Evolutionary conservation across 371 early-diverging fungal species (phyloP), one percentile per base, ranked within the genome.

Genomic region (Circinella umbellata): DNA sequence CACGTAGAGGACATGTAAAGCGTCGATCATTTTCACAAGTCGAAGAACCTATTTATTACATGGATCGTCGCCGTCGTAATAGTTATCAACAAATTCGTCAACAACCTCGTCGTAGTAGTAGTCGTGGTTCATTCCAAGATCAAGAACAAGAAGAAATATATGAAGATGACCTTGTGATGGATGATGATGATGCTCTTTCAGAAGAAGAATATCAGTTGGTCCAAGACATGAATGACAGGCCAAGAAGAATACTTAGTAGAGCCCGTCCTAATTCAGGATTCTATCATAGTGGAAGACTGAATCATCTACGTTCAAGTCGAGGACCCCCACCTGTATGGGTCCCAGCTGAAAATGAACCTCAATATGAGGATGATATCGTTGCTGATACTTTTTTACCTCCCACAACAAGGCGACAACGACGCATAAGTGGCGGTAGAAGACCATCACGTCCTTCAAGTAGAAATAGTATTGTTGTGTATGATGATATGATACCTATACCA

Each of bases 11-110:
- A 27, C 57, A 57, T 57, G 57, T 27, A 34, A 57, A 57, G 14
- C 57, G 57, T 13, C 57, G 57, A 34, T 57, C 57, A 6, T 57
- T 57, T 34, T 57, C 57, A 34, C 57, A 57, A 57, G 57, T 57
- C 18, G 57, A 57, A 34, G 57, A 57, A n/a, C 57, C 57, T 1
- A 34, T 57, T 34, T 34, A 57, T 57, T 57, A 17, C 15, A 51
- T 51, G 51, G 51, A 57, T 27, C 57, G 57, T 34, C 57, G 57
- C 27, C 57, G 51, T 51, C 51, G 17, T 47, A 9, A 27, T 27
- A 27, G 27, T 27, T 27, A 27, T 2, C 27, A 27, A 11, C 42
- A 6, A 9, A 6, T 42, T 1, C 42, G 42, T 9, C 42, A 42
- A 42, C 42, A 6, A 1, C 42, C 42, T 27, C 57, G 57, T 34